A percentile compares a stretch with the other conserved stretches of the same genome.
These are phyloP conservation scores for Tuber aestivum DNA, from an alignment of 495 filamentous ascomycete genomes.

Conservation along the genomic window DNA sequence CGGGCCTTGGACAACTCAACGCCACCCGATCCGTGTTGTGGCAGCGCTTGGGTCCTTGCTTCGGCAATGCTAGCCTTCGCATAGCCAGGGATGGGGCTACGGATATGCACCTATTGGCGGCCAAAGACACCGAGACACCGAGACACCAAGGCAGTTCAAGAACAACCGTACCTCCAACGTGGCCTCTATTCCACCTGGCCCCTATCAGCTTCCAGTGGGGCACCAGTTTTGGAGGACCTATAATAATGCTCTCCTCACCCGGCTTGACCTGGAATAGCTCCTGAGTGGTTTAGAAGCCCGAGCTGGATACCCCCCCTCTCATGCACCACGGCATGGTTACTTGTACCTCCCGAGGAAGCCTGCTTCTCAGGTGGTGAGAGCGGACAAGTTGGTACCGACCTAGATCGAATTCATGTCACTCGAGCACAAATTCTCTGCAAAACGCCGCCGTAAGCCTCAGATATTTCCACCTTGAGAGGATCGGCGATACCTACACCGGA, in stretches of 20 bases:
- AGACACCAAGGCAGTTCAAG: not conserved
- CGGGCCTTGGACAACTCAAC: conserved; percentile 1
- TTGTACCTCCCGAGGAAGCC: not conserved
- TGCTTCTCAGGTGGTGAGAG: not conserved
- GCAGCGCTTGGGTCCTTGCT: not conserved
- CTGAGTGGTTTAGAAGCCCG: not conserved
- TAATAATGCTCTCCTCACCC: not conserved
- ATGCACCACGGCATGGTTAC: not conserved
- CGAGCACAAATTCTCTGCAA: not conserved
- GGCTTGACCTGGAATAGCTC: not conserved
- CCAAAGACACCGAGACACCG: not conserved
- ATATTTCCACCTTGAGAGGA: not conserved
- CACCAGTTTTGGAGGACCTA: not conserved
- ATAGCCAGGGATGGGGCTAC: not conserved
- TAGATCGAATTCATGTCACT: not conserved
- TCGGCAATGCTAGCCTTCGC: not conserved
- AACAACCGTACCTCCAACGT: not conserved
- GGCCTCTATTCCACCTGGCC: not conserved
- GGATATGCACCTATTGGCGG: not conserved
- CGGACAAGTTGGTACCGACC: not conserved
- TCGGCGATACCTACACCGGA: not conserved
- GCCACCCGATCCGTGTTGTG: not conserved
- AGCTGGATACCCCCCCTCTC: not conserved
- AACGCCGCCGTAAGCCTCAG: not conserved
- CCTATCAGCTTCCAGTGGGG: not conserved